A percentile compares a stretch with the other conserved stretches of the same genome.
phyloP scores from a whole-genome alignment of 176 grass and related monocot species.

The Avena eriantha region DNA sequence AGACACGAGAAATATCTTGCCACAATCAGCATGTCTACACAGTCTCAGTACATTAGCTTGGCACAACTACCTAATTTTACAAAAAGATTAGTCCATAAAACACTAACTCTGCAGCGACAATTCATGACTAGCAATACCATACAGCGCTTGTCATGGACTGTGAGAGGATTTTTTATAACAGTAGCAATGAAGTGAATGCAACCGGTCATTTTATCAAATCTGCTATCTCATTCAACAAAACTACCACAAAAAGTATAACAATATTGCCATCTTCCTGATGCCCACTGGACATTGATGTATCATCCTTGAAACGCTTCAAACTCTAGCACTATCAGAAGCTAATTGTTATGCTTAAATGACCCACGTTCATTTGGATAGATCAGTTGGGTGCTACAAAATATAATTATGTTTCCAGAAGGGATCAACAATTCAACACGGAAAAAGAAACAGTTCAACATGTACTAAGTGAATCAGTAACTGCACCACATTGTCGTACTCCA shows the following conservation, averaged over 20 bases:
- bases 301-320: background rate
- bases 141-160: background rate
- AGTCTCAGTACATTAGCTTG: background rate
- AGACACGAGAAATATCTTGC: background rate
- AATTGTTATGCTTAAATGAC: slow-evolving; percentile 2
- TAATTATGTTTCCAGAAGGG: slow-evolving; percentile 1
- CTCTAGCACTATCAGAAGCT: background rate
- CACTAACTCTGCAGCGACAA: background rate
- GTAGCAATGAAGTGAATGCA: background rate
- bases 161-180: background rate
- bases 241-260: background rate
- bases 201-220: background rate
- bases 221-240: background rate
- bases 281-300: background rate
- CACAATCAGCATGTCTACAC: background rate
- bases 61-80: background rate
- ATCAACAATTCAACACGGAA: background rate
- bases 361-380: background rate
- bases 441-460: background rate
- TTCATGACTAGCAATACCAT: background rate
- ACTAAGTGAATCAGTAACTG: slow-evolving; percentile 12
- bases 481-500: background rate
- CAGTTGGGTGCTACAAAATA: background rate
- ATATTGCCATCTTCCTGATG: slow-evolving; percentile 1
- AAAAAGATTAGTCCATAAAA: background rate